phyloP scores from a whole-genome alignment of 2,329 filamentous ascomycete genomes.

The Penicillium polonicum region DNA sequence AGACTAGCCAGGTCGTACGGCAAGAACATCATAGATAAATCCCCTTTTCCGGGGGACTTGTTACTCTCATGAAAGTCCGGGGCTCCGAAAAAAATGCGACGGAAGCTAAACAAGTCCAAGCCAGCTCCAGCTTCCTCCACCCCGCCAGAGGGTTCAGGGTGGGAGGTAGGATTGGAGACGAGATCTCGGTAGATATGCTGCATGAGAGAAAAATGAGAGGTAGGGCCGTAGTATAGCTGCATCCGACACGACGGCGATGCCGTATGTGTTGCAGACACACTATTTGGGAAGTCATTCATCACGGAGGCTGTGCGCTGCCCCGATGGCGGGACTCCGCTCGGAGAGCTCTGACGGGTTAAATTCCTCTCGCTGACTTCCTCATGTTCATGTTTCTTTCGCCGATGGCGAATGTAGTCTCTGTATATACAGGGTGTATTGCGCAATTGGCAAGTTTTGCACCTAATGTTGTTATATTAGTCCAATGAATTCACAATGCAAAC shows the following conservation, averaged over 20 bases:
- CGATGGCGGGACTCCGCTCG: slow-evolving; percentile 14
- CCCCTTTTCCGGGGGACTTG: slow-evolving; percentile 24
- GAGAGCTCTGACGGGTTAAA: slow-evolving; percentile 15
- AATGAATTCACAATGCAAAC: neutral
- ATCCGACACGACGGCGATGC: slow-evolving; percentile 46
- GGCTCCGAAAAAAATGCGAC: slow-evolving; percentile 43
- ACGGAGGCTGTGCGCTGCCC: slow-evolving; percentile 20
- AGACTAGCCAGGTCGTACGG: slow-evolving; percentile 40
- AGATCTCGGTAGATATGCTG: slow-evolving; percentile 40
- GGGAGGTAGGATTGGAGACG: slow-evolving; percentile 22
- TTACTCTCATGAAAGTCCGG: slow-evolving; percentile 35
- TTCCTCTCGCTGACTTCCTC: slow-evolving; percentile 15
- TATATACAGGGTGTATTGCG: slow-evolving; percentile 37
- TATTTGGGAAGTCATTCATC: slow-evolving; percentile 39
- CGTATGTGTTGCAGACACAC: slow-evolving; percentile 50
- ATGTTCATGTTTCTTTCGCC: slow-evolving; percentile 34
- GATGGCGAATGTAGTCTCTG: slow-evolving; percentile 38
- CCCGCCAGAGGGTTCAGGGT: slow-evolving; percentile 27
- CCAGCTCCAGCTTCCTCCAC: slow-evolving; percentile 41
- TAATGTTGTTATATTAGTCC: slow-evolving; percentile 4
- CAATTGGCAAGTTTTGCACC: slow-evolving; percentile 39
- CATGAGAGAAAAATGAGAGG: slow-evolving; percentile 49
- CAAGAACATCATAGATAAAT: slow-evolving; percentile 38
- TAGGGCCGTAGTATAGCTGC: slow-evolving; percentile 50
- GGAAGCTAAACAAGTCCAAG: slow-evolving; percentile 41